Evolutionary conservation across 2,329 filamentous ascomycete species (phyloP).

Genomic region (Cordyceps cateniannulata): DNA sequence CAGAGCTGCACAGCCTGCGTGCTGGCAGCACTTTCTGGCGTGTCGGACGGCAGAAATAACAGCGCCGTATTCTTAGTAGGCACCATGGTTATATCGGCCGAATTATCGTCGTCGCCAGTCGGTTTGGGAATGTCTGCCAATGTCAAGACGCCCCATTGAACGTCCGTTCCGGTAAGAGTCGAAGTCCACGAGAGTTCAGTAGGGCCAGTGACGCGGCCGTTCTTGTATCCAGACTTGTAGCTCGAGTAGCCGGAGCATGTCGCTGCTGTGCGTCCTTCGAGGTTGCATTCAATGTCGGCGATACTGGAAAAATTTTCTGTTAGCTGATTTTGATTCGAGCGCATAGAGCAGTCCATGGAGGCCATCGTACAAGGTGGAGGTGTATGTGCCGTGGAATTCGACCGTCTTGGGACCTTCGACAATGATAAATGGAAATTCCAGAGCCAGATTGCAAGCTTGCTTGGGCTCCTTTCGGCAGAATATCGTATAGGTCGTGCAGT

Average conservation of each 20-base stretch:
- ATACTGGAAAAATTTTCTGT: constrained; percentile 27
- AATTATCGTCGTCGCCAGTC: constrained; percentile 23
- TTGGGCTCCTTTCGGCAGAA: constrained; percentile 39
- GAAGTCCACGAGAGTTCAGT: constrained; percentile 39
- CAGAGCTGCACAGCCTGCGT: neutral
- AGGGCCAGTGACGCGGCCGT: constrained; percentile 34
- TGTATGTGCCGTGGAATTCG: constrained; percentile 35
- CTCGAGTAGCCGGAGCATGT: constrained; percentile 44
- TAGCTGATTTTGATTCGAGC: neutral
- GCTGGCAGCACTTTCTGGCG: neutral
- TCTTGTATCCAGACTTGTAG: constrained; percentile 31
- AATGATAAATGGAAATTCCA: constrained; percentile 41
- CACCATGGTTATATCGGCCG: neutral
- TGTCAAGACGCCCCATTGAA: constrained; percentile 40
- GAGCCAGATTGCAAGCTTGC: constrained; percentile 35
- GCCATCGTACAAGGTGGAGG: constrained; percentile 36
- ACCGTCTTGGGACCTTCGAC: constrained; percentile 40
- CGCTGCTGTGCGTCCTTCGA: constrained; percentile 36
- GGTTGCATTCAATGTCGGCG: constrained; percentile 36
- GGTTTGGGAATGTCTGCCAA: constrained; percentile 31
- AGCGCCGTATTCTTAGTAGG: constrained; percentile 8
- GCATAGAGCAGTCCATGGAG: neutral
- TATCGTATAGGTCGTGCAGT: constrained; percentile 40
- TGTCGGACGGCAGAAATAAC: constrained; percentile 1
- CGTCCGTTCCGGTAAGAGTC: constrained; percentile 34